phyloP scores from a whole-genome alignment of 345 rosid genomes.

The Lepidium aucheri region DNA sequence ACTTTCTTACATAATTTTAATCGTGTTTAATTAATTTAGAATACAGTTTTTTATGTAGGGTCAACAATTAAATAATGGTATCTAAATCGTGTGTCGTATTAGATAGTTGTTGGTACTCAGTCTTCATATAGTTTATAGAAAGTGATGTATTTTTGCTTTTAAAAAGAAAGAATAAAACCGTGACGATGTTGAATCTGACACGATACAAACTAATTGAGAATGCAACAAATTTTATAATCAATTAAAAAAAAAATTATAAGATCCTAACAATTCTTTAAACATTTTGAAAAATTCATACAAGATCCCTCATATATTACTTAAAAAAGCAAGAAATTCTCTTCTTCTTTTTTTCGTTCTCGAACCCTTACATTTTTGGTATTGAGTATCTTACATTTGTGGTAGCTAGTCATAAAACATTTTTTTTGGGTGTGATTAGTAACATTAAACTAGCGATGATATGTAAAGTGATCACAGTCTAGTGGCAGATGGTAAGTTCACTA shows the following conservation, averaged over 20 bases:
- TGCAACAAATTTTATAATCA: not conserved
- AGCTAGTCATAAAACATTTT: too few relatives aligned
- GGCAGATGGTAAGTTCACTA: too few relatives aligned
- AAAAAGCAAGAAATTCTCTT: too few relatives aligned
- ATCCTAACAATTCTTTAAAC: not conserved
- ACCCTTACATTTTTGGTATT: not conserved
- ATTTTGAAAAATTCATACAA: not conserved
- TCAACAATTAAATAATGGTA: not conserved
- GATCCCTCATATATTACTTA: too few relatives aligned
- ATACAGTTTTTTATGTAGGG: not conserved
- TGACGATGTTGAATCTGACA: not conserved
- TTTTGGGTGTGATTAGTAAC: too few relatives aligned
- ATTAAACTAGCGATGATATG: too few relatives aligned
- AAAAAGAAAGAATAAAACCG: not conserved
- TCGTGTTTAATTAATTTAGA: not conserved
- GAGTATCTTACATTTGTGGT: too few relatives aligned
- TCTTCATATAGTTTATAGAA: not conserved
- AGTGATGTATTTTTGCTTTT: not conserved
- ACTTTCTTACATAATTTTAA: not conserved
- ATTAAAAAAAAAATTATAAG: too few relatives aligned
- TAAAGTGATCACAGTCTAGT: too few relatives aligned
- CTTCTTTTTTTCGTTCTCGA: too few relatives aligned
- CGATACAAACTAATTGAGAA: not conserved
- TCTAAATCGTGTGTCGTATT: conserved; percentile 7
- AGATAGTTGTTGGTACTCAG: conserved; percentile 3